phyloP scores from a whole-genome alignment of 345 rosid genomes.

The Excoecaria agallocha region DNA sequence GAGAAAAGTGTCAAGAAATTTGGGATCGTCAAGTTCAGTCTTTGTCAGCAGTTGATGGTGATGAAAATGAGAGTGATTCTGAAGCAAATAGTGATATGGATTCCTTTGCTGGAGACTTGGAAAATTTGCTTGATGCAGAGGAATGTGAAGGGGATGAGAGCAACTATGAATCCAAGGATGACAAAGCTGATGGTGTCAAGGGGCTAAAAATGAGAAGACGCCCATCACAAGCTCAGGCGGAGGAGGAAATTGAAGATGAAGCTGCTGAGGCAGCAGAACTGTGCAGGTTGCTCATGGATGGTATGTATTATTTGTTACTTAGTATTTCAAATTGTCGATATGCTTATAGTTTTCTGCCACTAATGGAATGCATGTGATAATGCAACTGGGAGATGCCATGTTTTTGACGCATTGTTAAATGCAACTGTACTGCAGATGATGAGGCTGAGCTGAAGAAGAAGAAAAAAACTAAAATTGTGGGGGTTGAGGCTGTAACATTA shows the following conservation, averaged over 20 bases:
- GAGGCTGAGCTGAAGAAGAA: constrained; percentile 58
- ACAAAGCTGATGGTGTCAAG: constrained; percentile 75
- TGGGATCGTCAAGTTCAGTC: constrained; percentile 95
- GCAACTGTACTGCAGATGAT: constrained; percentile 49
- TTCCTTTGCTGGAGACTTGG: constrained; percentile 97
- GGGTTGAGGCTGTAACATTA: constrained; percentile 40
- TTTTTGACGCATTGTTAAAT: constrained; percentile 12
- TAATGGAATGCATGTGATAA: background rate
- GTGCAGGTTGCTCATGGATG: constrained; percentile 91
- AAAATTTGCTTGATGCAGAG: constrained; percentile 97
- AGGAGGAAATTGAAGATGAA: constrained; percentile 95
- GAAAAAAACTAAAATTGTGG: constrained; percentile 54
- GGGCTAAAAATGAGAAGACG: constrained; percentile 90
- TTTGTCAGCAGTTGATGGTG: constrained; percentile 77
- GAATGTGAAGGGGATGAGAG: constrained; percentile 83
- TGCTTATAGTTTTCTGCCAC: background rate
- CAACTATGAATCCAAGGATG: constrained; percentile 53
- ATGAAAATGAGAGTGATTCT: constrained; percentile 83
- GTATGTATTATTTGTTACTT: constrained; percentile 41
- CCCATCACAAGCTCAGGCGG: constrained; percentile 70
- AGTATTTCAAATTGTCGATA: background rate
- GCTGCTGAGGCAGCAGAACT: constrained; percentile 91
- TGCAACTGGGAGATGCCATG: background rate
- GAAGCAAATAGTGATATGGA: constrained; percentile 96
- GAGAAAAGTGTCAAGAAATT: constrained; percentile 98